Evolutionary conservation across 305 asterid genomes (phyloP), one percentile per base, ranked within the genome.

Genomic region (Plantago coronopus): DNA sequence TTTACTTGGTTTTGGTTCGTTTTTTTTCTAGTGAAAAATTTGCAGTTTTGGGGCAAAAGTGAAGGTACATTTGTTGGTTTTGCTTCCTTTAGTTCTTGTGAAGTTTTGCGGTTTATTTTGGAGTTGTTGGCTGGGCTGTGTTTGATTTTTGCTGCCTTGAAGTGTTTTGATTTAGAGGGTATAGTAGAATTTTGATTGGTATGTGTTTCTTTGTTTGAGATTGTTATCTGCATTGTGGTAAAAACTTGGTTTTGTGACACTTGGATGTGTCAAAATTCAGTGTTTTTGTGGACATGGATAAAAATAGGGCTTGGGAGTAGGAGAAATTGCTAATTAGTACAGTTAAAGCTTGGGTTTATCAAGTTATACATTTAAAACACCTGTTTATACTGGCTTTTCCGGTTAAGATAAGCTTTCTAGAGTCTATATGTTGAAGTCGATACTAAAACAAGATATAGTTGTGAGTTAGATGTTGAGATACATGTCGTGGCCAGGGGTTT

Each of bases 11-110:
- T 23, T 38, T 51, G 10, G 14, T 22, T 51, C 1, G 6, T 3
- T 51, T 29, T 4, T 6, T 13, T 29, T 4, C 9, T 22, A 9
- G 14, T 51, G 15, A 51, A 9, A 13, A 3, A 3, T 51, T 21
- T 23, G 25, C 13, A 21, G 55, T 5, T 51, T 51, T 51, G 17
- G 95, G 23, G 82, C 61, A 72, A 76, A 69, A 68, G 85, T 80
- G 59, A 79, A 71, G 86, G 91, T 81, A 48, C 16, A 51, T 14
- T 21, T 22, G 18, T 58, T 49, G 50, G 19, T 27, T 23, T 38
- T 51, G 10, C 5, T 22, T 51, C 1, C 1, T 51, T 29, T 4
- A 4, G 3, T 29, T 4, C 9, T 22, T 2, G 14, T 51, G 15
- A 9, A 13, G 0, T 0, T 51, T 21, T 23, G 25, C 13, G 13